Evolutionary conservation across 768 basidiomycete genomes (phyloP), one percentile per base, ranked within the genome.

Genomic region (Lactarius quietus): DNA sequence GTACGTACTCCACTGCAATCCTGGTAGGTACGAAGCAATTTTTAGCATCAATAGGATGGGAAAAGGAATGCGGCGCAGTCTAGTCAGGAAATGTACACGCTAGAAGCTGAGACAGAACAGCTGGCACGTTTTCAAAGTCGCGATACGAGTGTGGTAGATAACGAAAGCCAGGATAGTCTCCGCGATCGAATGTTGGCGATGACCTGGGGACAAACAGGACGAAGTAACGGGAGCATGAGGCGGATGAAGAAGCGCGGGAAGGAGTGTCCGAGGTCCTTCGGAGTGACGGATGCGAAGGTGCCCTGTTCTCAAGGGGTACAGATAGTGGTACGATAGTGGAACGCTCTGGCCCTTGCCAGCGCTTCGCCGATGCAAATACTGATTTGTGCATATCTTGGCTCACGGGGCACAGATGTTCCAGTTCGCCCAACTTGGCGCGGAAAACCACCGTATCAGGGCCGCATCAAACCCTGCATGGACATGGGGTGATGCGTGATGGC

Each of bases 241-340:
- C 45, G 26, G 48, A 51, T 20, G 54, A 29, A 29, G 56, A 33
- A 28, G 39, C 17, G 39, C 18, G 28, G 14, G n/a, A n/a, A 35
- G 59, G 64, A 60, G 64, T 65, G 60, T 65, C 29, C 56, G 65
- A 45, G 57, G 65, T 62, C 65, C 56, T 45, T 66, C 61, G 65
- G 65, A 62, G 17, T n/a, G 33, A 54, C 60, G 65, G 56, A 43
- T 29, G 29, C 48, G 65, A 66, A 58, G 61, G 23, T 5, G 60
- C 64, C 60, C 65, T 58, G 55, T 62, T 62, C 56, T 57, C 60
- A 53, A 58, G 51, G 33, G 59, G 43, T 51, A 57, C 55, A 61
- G 64, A 65, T 65, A 61, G 65, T 54, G 57, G 57, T 36, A 54
- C 35, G 65, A 66, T 57, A 66, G n/a, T 28, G 48, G 65, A 38